A percentile compares a stretch with the other conserved stretches of the same genome.
phyloP scores from a whole-genome alignment of 2,329 filamentous ascomycete genomes.

The Chaetomium strumarium region DNA sequence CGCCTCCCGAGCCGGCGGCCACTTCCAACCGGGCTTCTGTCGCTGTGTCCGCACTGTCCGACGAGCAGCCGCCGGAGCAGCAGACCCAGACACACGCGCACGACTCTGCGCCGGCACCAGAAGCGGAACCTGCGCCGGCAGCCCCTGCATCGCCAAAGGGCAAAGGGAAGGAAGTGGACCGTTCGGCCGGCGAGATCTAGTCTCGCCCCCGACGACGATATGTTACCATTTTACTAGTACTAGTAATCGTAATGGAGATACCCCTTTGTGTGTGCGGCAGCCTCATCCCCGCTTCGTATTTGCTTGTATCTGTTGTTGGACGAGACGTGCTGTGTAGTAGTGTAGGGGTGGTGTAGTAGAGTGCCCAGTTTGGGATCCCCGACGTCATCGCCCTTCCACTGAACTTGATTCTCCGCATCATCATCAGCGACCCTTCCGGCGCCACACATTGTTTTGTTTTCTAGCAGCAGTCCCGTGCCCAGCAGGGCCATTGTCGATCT shows the following conservation, averaged over 20 bases:
- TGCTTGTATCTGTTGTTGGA: not conserved
- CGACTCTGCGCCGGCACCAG: not conserved
- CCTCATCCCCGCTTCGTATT: not conserved
- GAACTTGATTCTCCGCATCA: not conserved
- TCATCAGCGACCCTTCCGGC: not conserved
- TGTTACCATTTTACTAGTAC: not conserved
- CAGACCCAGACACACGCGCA: not conserved
- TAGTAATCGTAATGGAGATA: conserved; percentile 17
- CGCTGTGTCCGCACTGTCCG: conserved; percentile 12
- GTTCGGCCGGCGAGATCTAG: not conserved
- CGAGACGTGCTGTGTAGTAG: no score
- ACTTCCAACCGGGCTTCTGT: conserved; percentile 9
- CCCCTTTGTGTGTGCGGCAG: not conserved
- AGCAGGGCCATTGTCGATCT: not conserved
- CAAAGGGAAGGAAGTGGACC: conserved; percentile 11
- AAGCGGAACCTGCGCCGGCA: not conserved
- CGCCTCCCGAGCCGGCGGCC: conserved; percentile 1
- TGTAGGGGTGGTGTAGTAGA: no score
- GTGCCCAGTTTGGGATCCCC: not conserved
- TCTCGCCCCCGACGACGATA: not conserved
- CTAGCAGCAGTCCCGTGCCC: not conserved
- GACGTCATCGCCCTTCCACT: not conserved
- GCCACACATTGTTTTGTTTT: not conserved
- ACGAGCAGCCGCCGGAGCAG: not conserved
- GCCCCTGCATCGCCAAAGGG: conserved; percentile 2